Evolutionary conservation across 768 basidiomycete species (phyloP).

Genomic region (Pluteus cervinus): DNA sequence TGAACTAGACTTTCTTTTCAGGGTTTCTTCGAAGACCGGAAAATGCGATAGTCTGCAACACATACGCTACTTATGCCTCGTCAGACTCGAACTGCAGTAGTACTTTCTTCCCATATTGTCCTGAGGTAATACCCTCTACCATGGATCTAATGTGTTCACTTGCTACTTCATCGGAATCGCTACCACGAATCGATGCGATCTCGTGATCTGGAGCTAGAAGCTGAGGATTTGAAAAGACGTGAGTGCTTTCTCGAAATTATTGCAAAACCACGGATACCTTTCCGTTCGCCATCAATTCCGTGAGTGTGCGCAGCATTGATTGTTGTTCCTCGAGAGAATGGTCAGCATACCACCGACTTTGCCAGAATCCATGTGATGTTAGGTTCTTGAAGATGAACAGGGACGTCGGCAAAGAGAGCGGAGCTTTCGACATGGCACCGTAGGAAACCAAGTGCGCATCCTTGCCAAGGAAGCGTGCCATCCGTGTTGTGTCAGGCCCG

Average conservation of each 20-base stretch:
- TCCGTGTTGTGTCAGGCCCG: slow-evolving; percentile 60
- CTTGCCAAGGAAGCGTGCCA: slow-evolving; percentile 62
- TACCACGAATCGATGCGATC: slow-evolving; percentile 44
- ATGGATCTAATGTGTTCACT: slow-evolving; percentile 41
- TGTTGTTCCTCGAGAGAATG: slow-evolving; percentile 44
- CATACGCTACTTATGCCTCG: slow-evolving; percentile 7
- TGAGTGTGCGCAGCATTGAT: slow-evolving; percentile 43
- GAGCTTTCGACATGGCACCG: slow-evolving; percentile 86
- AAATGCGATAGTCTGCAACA: slow-evolving; percentile 37
- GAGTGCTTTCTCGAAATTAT: slow-evolving; percentile 1
- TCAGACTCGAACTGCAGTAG: slow-evolving; percentile 29
- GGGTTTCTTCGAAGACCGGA: slow-evolving; percentile 87
- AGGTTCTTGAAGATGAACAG: slow-evolving; percentile 84
- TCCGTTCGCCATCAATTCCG: slow-evolving; percentile 45
- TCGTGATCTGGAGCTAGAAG: slow-evolving; percentile 66
- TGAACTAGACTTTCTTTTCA: slow-evolving; percentile 19
- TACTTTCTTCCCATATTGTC: slow-evolving; percentile 36
- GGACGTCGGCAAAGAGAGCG: slow-evolving; percentile 70
- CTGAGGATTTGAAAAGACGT: slow-evolving; percentile 31
- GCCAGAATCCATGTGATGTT: slow-evolving; percentile 74
- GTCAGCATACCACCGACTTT: slow-evolving; percentile 60
- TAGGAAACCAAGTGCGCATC: slow-evolving; percentile 79
- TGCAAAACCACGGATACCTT: slow-evolving; percentile 32
- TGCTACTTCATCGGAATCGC: slow-evolving; percentile 31
- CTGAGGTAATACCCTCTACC: slow-evolving; percentile 33